These are phyloP conservation scores for Aciculosporium take DNA, from an alignment of 2,329 filamentous ascomycete genomes.

Conservation along the genomic window DNA sequence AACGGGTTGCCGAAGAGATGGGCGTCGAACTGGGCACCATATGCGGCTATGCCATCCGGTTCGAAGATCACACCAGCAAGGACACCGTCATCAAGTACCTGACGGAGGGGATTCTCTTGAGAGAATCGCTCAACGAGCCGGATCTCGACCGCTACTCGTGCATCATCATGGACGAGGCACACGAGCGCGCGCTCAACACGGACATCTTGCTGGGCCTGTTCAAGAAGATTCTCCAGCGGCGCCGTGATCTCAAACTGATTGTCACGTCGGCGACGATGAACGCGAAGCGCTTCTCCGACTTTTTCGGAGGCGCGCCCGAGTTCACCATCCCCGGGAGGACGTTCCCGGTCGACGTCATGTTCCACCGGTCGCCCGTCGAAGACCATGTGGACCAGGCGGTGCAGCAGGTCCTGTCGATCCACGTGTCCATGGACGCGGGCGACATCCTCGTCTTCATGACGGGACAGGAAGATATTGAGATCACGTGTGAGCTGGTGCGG, in stretches of 20 bases:
- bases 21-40: constrained; percentile 74
- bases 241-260: constrained; percentile 87
- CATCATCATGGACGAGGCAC: constrained; percentile 98
- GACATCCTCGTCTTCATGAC: constrained; percentile 99
- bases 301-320: constrained; percentile 90
- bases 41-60: constrained; percentile 94
- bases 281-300: constrained; percentile 84
- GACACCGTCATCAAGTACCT: constrained; percentile 97
- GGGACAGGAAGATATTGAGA: constrained; percentile 95
- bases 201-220: constrained; percentile 95
- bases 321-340: constrained; percentile 93
- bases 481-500: constrained; percentile 83
- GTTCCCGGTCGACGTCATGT: constrained; percentile 94
- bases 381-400: constrained; percentile 97
- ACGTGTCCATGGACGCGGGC: constrained; percentile 82
- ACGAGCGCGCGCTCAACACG: constrained; percentile 91
- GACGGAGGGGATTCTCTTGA: constrained; percentile 89
- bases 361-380: constrained; percentile 84
- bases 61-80: constrained; percentile 94
- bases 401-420: constrained; percentile 87
- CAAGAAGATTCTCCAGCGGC: constrained; percentile 85
- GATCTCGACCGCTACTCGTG: constrained; percentile 94
- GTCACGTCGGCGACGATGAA: constrained; percentile 99
- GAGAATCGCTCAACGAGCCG: constrained; percentile 83
- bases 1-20: constrained; percentile 98